Percentiles rank a stretch among this genome's conserved stretches.
Conservation (phyloP, 2,329 filamentous ascomycete species). For the Neofusicoccum parvum region DNA sequence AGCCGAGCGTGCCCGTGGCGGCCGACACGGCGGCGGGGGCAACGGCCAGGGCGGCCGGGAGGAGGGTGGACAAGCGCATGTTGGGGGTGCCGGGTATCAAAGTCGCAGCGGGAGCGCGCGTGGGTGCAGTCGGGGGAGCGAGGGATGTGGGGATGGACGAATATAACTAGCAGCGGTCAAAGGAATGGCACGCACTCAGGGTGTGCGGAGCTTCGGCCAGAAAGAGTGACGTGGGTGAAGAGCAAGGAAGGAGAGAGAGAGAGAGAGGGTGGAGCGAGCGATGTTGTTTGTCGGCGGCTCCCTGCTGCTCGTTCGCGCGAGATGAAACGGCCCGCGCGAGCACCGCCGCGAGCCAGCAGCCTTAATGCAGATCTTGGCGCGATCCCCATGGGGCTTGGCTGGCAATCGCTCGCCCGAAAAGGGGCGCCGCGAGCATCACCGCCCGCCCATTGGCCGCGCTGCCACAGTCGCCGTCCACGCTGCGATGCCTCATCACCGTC, state of each 20-base stretch:
- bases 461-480: no score
- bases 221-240: constrained; percentile 14
- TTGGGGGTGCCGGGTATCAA: constrained; percentile 17
- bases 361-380: constrained; percentile 14
- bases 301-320: neutral
- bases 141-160: neutral
- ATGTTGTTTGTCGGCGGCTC: constrained; percentile 4
- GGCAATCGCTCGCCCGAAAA: neutral
- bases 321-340: constrained; percentile 5
- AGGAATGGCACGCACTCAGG: constrained; percentile 6
- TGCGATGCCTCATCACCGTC: neutral
- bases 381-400: constrained; percentile 3
- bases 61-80: constrained; percentile 41
- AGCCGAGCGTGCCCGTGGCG: constrained; percentile 59
- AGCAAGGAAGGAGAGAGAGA: neutral
- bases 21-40: constrained; percentile 54
- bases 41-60: constrained; percentile 34
- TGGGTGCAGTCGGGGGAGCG: neutral
- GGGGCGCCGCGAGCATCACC: neutral
- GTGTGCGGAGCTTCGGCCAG: constrained; percentile 5
- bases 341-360: constrained; percentile 5
- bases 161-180: neutral
- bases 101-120: neutral
- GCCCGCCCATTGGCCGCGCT: neutral
- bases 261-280: neutral